Evolutionary conservation across 225 moss, liverwort and hornwort genomes (phyloP).

Genomic region (Climacium dendroides): DNA sequence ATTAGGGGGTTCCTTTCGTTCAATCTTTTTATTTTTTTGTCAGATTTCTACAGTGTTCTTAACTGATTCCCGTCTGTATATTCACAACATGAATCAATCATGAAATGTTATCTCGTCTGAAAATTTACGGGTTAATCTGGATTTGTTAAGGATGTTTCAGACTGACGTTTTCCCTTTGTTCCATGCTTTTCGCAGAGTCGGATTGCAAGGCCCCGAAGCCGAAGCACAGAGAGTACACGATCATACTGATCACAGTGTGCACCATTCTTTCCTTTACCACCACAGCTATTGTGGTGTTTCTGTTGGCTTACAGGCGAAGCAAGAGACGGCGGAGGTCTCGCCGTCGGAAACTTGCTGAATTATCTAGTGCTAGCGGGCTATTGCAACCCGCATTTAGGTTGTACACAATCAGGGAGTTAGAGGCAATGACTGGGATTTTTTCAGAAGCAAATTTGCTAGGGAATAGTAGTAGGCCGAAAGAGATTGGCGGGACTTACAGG

Average conservation of each 20-base stretch:
- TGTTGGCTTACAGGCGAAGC: constrained; percentile 74
- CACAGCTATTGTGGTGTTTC: constrained; percentile 77
- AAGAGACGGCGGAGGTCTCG: constrained; percentile 80
- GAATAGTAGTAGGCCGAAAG: constrained; percentile 22
- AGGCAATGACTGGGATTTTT: constrained; percentile 70
- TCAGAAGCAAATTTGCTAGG: constrained; percentile 75
- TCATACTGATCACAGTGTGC: constrained; percentile 79
- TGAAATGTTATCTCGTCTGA: not conserved
- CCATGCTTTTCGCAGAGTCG: not conserved
- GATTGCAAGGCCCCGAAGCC: constrained; percentile 40
- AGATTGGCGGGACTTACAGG: constrained; percentile 45
- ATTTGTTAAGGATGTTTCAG: not conserved
- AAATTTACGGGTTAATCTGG: not conserved
- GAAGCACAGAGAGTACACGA: constrained; percentile 63
- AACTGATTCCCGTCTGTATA: not conserved
- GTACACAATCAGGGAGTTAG: constrained; percentile 78
- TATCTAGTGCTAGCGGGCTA: constrained; percentile 48
- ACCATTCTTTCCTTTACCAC: constrained; percentile 69
- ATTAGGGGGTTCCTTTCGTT: not conserved
- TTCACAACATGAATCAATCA: not conserved
- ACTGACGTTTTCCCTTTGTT: not conserved
- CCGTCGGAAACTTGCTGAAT: constrained; percentile 45
- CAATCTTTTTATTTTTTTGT: not conserved
- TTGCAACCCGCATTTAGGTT: constrained; percentile 66
- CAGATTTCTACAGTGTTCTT: not conserved